Evolutionary conservation across 148 eudicot genomes (phyloP).

Genomic region (Fagopyrum esculentum): DNA sequence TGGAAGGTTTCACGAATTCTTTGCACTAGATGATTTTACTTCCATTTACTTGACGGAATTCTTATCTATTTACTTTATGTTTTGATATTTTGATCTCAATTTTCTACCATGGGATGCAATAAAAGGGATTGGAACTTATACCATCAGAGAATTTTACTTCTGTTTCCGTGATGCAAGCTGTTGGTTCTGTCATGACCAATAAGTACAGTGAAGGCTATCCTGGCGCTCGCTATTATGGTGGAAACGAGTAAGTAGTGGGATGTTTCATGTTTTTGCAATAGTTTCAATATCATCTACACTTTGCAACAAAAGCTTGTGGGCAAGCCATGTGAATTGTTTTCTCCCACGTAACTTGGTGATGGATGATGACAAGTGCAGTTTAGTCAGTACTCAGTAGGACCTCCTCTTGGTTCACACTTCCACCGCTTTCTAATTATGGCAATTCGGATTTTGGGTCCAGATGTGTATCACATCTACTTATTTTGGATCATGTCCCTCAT

Average conservation of each 20-base stretch:
- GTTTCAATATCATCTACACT: neutral
- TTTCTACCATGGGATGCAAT: constrained; percentile 3
- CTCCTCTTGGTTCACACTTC: neutral
- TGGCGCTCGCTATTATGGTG: constrained; percentile 99
- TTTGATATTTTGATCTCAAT: neutral
- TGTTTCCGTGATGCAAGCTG: constrained; percentile 98
- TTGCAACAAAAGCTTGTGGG: neutral
- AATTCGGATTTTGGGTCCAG: neutral
- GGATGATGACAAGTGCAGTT: neutral
- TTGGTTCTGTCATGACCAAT: constrained; percentile 98
- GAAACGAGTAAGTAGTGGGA: constrained; percentile 76
- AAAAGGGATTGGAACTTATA: constrained; percentile 89
- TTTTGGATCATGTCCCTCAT: neutral
- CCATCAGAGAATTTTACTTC: constrained; percentile 98
- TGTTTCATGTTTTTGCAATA: neutral
- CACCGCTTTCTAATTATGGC: neutral
- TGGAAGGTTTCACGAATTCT: constrained; percentile 55
- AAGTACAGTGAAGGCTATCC: constrained; percentile 99
- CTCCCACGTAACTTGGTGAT: neutral
- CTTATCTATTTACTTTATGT: neutral
- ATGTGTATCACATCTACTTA: neutral
- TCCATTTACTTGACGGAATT: neutral
- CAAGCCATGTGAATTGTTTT: neutral
- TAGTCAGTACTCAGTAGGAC: neutral
- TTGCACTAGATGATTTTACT: neutral